Evolutionary conservation across 441 rosid species (phyloP).

Genomic region (Arabidopsis hybrid): DNA sequence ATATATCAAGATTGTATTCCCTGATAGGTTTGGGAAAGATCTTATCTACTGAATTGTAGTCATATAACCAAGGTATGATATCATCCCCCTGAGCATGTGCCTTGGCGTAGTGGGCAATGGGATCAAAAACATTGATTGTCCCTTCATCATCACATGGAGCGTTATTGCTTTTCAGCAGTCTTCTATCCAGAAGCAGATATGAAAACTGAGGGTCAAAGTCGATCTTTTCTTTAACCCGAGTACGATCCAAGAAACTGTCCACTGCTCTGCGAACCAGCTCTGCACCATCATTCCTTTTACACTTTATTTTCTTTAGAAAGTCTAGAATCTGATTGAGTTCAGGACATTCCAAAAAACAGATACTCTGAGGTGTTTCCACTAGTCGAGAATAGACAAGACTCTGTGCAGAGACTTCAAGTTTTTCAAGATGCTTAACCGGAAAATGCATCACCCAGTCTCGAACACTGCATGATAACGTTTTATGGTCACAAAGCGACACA

Average conservation of each 20-base stretch:
- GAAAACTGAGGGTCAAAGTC: constrained; percentile 1
- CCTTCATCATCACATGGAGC: background rate
- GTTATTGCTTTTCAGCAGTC: background rate
- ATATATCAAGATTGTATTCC: constrained; percentile 24
- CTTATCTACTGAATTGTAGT: constrained; percentile 2
- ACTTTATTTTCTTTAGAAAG: background rate
- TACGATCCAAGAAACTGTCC: background rate
- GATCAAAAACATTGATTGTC: constrained; percentile 1
- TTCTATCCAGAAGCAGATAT: constrained; percentile 12
- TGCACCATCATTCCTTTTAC: background rate
- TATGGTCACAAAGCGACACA: background rate
- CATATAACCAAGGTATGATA: constrained; percentile 5
- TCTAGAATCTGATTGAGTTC: constrained; percentile 6
- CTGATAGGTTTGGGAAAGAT: constrained; percentile 38
- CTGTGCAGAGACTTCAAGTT: background rate
- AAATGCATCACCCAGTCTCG: constrained; percentile 8
- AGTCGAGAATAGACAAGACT: background rate
- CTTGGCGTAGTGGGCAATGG: background rate
- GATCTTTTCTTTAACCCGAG: constrained; percentile 9
- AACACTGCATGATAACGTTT: constrained; percentile 7
- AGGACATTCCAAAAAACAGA: constrained; percentile 20
- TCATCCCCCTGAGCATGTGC: constrained; percentile 7
- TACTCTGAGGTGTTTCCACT: constrained; percentile 16
- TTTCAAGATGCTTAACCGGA: background rate
- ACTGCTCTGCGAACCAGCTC: constrained; percentile 10